Evolutionary conservation across 805 yeast genomes (phyloP).

Genomic region (Wickerhamiella sorbophila): DNA sequence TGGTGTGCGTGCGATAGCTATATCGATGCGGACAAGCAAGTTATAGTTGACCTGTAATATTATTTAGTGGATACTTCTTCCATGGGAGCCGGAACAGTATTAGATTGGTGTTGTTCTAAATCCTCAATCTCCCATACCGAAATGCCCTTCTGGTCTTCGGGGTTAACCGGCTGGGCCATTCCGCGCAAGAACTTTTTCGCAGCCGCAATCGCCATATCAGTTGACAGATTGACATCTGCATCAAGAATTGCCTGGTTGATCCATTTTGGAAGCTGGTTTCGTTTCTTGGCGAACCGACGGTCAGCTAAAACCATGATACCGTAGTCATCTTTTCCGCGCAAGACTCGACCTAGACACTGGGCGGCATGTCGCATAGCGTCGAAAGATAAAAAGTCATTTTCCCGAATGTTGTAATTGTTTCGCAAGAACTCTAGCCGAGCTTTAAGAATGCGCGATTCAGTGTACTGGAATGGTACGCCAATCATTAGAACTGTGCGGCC

Average conservation of each 20-base stretch:
- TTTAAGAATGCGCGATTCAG: conserved; percentile 89
- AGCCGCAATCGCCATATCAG: conserved; percentile 93
- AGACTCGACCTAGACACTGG: conserved; percentile 91
- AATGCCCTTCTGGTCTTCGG: conserved; percentile 83
- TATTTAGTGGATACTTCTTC: conserved; percentile 10
- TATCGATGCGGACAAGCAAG: conserved; percentile 84
- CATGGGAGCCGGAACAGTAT: neutral
- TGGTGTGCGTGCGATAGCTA: conserved; percentile 91
- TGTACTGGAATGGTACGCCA: conserved; percentile 98
- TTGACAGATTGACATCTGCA: conserved; percentile 81
- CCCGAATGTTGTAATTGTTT: conserved; percentile 84
- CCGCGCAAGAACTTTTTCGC: conserved; percentile 86
- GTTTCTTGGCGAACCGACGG: conserved; percentile 75
- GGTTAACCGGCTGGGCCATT: conserved; percentile 86
- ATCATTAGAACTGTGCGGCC: conserved; percentile 97
- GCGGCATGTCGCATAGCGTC: conserved; percentile 99
- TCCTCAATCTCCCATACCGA: conserved; percentile 74
- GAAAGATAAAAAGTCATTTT: conserved; percentile 87
- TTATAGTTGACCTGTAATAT: conserved; percentile 27
- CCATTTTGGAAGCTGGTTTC: conserved; percentile 90
- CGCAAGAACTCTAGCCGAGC: conserved; percentile 89
- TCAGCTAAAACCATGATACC: conserved; percentile 98
- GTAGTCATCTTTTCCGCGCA: conserved; percentile 96
- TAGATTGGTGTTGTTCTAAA: conserved; percentile 14
- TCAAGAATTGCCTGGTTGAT: conserved; percentile 84